phyloP scores from a whole-genome alignment of 1,284 basidiomycete genomes.

The Mycena citricolor region DNA sequence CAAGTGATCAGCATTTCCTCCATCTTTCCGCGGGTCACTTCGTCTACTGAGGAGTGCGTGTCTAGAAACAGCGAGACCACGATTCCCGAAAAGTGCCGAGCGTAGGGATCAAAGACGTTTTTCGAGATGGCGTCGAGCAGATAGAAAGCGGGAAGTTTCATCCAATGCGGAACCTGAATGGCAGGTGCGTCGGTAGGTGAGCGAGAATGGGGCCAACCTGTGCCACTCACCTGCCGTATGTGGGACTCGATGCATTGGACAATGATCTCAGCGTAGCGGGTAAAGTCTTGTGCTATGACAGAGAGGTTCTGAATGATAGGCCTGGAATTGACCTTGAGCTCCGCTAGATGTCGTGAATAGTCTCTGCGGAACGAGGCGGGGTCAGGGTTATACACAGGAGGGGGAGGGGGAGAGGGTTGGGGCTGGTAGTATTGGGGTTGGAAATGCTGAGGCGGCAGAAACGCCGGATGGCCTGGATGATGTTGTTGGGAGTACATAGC shows the following conservation, averaged over 20 bases:
- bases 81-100: constrained; percentile 74
- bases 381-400: constrained; percentile 58
- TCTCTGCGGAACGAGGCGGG: constrained; percentile 80
- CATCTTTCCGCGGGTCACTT: constrained; percentile 85
- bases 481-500: constrained; percentile 17
- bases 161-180: constrained; percentile 80
- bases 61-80: constrained; percentile 81
- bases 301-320: constrained; percentile 96
- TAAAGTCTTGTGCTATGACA: constrained; percentile 87
- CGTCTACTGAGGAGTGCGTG: constrained; percentile 84
- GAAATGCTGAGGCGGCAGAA: constrained; percentile 36
- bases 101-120: constrained; percentile 90
- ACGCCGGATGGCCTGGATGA: constrained; percentile 10
- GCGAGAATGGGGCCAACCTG: constrained; percentile 25
- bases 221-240: constrained; percentile 80
- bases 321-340: constrained; percentile 93
- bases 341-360: constrained; percentile 74
- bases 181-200: constrained; percentile 2
- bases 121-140: constrained; percentile 96
- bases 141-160: constrained; percentile 94
- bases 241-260: constrained; percentile 88
- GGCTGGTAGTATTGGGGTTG: constrained; percentile 42
- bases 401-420: constrained; percentile 43
- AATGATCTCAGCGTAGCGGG: constrained; percentile 78
- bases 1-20: constrained; percentile 94